Evolutionary conservation across 352 stramenopile species (phyloP).

Genomic region (Phytopythium montanum): DNA sequence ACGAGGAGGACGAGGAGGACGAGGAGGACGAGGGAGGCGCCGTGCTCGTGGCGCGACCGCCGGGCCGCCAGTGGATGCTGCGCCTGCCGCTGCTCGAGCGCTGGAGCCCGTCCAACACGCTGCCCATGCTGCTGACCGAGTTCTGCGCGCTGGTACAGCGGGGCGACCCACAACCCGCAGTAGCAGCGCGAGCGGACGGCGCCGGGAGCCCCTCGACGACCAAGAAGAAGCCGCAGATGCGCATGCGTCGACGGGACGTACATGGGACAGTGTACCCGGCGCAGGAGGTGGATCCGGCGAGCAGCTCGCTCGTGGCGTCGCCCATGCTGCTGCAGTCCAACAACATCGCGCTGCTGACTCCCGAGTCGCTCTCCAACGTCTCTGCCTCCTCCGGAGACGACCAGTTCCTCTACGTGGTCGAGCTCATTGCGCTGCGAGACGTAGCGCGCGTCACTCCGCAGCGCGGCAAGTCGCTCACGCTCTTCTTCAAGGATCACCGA

Average conservation of each 20-base stretch:
- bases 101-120: slow-evolving; percentile 76
- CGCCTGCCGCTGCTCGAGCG: slow-evolving; percentile 49
- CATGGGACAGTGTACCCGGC: slow-evolving; percentile 63
- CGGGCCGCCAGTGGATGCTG: slow-evolving; percentile 30
- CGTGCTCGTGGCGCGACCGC: not conserved
- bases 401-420: slow-evolving; percentile 54
- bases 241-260: slow-evolving; percentile 68
- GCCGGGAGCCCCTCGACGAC: not conserved
- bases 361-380: slow-evolving; percentile 9
- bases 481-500: slow-evolving; percentile 73
- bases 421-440: slow-evolving; percentile 62
- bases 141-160: slow-evolving; percentile 61
- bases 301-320: slow-evolving; percentile 48
- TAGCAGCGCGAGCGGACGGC: slow-evolving; percentile 10
- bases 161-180: slow-evolving; percentile 29
- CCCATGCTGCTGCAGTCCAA: slow-evolving; percentile 65
- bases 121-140: slow-evolving; percentile 68
- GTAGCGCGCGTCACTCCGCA: slow-evolving; percentile 76
- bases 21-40: not conserved
- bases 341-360: slow-evolving; percentile 56
- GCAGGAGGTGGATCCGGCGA: slow-evolving; percentile 59
- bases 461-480: slow-evolving; percentile 66
- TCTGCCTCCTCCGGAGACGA: slow-evolving; percentile 24
- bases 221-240: slow-evolving; percentile 31
- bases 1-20: slow-evolving; percentile 5